Evolutionary conservation across 1,284 basidiomycete genomes (phyloP), one percentile per base, ranked within the genome.

Genomic region (Rhodofomes roseus): DNA sequence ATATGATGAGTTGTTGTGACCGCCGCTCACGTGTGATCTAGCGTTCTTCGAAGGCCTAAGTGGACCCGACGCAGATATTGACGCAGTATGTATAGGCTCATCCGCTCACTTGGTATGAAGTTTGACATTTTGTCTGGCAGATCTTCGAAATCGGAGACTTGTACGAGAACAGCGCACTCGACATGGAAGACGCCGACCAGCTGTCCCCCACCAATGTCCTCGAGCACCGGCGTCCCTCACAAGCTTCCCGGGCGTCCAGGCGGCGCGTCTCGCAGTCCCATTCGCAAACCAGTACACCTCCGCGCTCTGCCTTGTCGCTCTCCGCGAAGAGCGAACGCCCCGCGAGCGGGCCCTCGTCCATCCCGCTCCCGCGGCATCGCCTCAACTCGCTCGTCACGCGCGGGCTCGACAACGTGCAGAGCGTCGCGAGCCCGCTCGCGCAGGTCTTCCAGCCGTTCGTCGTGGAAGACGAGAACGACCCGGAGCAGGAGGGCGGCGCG

Each of bases 11-110:
- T 25, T 43, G 60, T n/a, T 23, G 31, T 56, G 55, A 27, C 2
- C 39, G 50, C 3, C 31, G 40, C 41, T 53, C 34, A 40, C 37
- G 3, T 52, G 14, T 7, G 22, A 5, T 18, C 27, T 37, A 68
- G 67, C 67, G 5, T 80, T 94, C 27, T 89, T 95, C 60, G 94
- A 96, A 65, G 87, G 89, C 23, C 73, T 91, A 29, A 86, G 83
- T 34, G 92, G 92, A 1, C 81, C 86, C 1, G 84, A 83, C 57
- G 80, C 83, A 12, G 92, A 94, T 68, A 92, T 95, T 60, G 87
- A 87, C 63, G 81, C 83, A 9, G 89, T 90, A 66, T 20, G 84
- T 74, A n/a, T 20, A 29, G 9, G 20, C 55, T 44, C n/a, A 59
- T 7, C 40, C 25, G 27, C 1, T 20, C 34, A 2, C 34, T 6